Evolutionary conservation across 257 asterid genomes (phyloP).

Genomic region (Solanum lycopersicoides): DNA sequence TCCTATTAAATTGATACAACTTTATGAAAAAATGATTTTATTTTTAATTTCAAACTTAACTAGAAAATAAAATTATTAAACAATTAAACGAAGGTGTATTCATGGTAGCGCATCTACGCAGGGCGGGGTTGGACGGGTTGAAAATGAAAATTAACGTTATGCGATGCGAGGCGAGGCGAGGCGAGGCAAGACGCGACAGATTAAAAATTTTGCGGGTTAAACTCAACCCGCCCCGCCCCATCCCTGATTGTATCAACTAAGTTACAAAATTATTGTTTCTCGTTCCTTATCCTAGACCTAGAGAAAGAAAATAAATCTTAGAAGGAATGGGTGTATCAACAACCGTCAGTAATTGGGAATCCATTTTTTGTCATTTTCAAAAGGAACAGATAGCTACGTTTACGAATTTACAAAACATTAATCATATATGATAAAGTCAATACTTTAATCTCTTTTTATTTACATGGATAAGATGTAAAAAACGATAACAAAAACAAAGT

Average conservation of each 20-base stretch:
- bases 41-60: too few relatives aligned
- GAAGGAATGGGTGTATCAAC: background rate
- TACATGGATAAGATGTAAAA: background rate
- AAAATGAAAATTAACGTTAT: too few relatives aligned
- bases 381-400: background rate
- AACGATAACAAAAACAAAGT: background rate
- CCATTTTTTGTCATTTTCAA: background rate
- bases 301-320: background rate
- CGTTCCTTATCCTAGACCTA: background rate
- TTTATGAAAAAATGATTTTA: too few relatives aligned
- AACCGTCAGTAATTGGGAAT: background rate
- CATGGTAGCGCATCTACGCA: too few relatives aligned
- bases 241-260: background rate
- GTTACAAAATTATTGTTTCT: background rate
- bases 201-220: too few relatives aligned
- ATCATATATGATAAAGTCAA: background rate
- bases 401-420: background rate
- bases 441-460: background rate
- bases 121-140: too few relatives aligned
- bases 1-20: too few relatives aligned
- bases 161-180: rapidly evolving
- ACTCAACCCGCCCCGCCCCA: too few relatives aligned
- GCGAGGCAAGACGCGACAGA: too few relatives aligned
- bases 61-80: too few relatives aligned
- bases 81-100: too few relatives aligned